Evolutionary conservation across 805 yeast species (phyloP), one percentile per base, ranked within the genome.

Genomic region (Lachancea lanzarotensis): DNA sequence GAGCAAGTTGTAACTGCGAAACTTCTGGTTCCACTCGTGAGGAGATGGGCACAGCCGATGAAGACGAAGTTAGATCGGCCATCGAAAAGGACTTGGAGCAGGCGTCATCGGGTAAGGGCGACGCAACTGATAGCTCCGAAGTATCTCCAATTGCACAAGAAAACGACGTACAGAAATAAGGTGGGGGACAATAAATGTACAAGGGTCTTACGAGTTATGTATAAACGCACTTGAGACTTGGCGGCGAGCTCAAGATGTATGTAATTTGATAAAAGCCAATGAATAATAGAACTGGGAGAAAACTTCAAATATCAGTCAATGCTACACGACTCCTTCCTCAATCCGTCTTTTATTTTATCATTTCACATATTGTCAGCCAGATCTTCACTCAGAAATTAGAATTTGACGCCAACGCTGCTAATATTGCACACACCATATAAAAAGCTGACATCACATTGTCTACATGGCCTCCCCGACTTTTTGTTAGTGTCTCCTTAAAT

Each of bases 1-100:
- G 89, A 85, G 57, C 96, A 89, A 68, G 95, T 89, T 16, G 70
- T 86, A 40, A 75, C 85, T 20, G 96, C 96, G 0, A 88, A 84
- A 55, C 60, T 84, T 6, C 66, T 87, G 50, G 84, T 84, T 10
- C 73, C 74, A 2, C 66, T 78, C 31, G 81, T 86, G 76, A 79
- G 76, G 51, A 70, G 72, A 51, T 89, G 96, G 96, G 76, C 53
- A n/a, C n/a, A 10, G 31, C 33, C 2, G 39, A 35, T 12, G 35
- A 35, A 15, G 17, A 40, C 15, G 17, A 16, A 11, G 18, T 5
- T 9, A 10, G 4, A 10, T 6, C 7, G 6, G 5, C 17, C 35
- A 16, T 18, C 19, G 19, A 17, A 9, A 3, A 13, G 19, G 35
- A 32, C 18, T 16, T 32, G 19, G 35, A 32, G 35, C 18, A 5